Conservation (phyloP, 768 basidiomycete species). For the Lactarius vividus region DNA sequence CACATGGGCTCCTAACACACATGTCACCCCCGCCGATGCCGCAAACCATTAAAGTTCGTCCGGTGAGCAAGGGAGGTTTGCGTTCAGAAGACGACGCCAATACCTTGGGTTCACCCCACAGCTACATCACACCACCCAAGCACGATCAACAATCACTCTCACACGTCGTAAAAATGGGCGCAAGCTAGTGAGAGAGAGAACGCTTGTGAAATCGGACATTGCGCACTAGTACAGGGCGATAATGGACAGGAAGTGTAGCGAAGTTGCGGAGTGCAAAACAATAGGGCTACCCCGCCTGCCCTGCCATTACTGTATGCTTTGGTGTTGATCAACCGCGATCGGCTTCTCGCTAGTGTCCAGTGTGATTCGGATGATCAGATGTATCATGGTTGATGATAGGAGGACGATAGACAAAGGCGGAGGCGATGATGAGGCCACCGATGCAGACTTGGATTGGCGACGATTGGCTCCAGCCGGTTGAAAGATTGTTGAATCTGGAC, state of each 20-base stretch:
- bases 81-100: slow-evolving; percentile 6
- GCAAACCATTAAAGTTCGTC: slow-evolving; percentile 6
- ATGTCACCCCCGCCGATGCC: not conserved
- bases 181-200: not conserved
- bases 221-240: not conserved
- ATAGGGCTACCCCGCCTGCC: not conserved
- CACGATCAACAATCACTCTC: not conserved
- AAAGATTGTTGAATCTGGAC: slow-evolving; percentile 20
- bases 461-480: not conserved
- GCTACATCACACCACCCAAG: not conserved
- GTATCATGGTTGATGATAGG: not conserved
- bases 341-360: not conserved
- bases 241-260: not conserved
- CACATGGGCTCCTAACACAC: slow-evolving; percentile 1
- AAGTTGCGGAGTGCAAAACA: not conserved
- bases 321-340: slow-evolving; percentile 16
- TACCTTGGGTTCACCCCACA: not conserved
- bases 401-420: not conserved
- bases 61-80: slow-evolving; percentile 2
- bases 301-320: not conserved
- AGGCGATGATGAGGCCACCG: not conserved
- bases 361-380: slow-evolving; percentile 14
- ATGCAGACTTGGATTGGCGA: not conserved
- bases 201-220: not conserved
- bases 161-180: not conserved